These are phyloP conservation scores for Pezicula carpinea DNA, from an alignment of 2,329 filamentous ascomycete genomes.

Conservation along the genomic window DNA sequence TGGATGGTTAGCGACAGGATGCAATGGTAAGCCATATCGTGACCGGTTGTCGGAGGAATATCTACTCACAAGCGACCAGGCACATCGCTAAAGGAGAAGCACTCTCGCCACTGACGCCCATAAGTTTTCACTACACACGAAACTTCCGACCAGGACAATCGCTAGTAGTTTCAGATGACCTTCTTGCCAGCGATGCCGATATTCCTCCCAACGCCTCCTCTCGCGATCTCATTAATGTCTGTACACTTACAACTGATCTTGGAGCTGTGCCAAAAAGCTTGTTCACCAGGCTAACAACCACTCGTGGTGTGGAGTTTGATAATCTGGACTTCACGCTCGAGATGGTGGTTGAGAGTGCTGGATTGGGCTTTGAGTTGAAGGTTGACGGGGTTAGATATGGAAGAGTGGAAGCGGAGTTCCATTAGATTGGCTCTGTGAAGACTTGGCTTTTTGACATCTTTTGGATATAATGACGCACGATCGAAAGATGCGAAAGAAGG, in stretches of 20 bases:
- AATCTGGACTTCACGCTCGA: conserved; percentile 79
- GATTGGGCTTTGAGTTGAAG: conserved; percentile 71
- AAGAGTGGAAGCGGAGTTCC: conserved; percentile 73
- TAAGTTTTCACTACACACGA: conserved; percentile 80
- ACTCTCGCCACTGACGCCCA: conserved; percentile 67
- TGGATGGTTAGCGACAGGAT: conserved; percentile 83
- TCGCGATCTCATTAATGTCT: conserved; percentile 64
- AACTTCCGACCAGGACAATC: conserved; percentile 77
- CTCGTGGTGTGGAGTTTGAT: conserved; percentile 74
- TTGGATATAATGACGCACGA: no score
- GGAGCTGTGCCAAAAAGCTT: conserved; percentile 68
- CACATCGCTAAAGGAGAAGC: conserved; percentile 55
- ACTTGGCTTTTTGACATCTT: no score
- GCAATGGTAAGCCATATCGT: conserved; percentile 68
- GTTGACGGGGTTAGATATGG: conserved; percentile 76
- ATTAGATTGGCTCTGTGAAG: conserved; percentile 34
- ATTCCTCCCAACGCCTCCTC: conserved; percentile 54
- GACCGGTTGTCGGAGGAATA: background rate
- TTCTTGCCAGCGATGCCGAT: conserved; percentile 71
- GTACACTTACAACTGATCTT: conserved; percentile 75
- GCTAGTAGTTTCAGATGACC: conserved; percentile 72
- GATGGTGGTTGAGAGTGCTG: conserved; percentile 77
- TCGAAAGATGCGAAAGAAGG: no score
- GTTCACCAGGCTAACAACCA: conserved; percentile 74
- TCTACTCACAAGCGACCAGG: conserved; percentile 7